These are phyloP conservation scores for Schwanniomyces yamadae DNA, from an alignment of 805 yeast species.

Conservation along the genomic window DNA sequence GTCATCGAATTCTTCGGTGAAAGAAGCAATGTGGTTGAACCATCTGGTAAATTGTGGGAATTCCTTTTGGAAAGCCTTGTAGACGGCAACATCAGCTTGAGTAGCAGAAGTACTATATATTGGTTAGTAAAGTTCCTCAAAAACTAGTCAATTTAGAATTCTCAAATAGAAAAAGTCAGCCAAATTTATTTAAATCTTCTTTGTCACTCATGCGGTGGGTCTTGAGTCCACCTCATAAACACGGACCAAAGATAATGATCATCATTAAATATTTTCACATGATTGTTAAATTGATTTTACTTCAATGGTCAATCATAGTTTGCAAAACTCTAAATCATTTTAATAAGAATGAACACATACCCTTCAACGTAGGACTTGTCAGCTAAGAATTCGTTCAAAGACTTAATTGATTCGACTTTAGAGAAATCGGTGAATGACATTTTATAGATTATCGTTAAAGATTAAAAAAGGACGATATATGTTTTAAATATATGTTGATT, in stretches of 20 bases:
- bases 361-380: conserved; percentile 95
- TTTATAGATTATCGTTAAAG: conserved; percentile 13
- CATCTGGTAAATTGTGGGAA: conserved; percentile 97
- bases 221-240: conserved; percentile 95
- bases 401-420: conserved; percentile 57
- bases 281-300: no score
- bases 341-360: conserved; percentile 55
- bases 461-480: conserved; percentile 1
- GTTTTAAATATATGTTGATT: conserved; percentile 1
- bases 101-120: conserved; percentile 74
- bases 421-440: conserved; percentile 85
- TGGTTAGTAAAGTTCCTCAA: conserved; percentile 21
- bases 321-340: neutral
- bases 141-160: no score
- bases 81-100: conserved; percentile 92
- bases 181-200: conserved; percentile 34
- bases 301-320: no score
- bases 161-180: conserved; percentile 18
- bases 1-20: conserved; percentile 77
- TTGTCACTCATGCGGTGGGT: conserved; percentile 94
- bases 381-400: conserved; percentile 83
- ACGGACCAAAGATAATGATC: conserved; percentile 86
- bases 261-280: conserved; percentile 49
- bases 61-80: conserved; percentile 88
- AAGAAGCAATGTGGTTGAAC: conserved; percentile 97